phyloP scores from a whole-genome alignment of 371 early-diverging fungal genomes.

The Smittium mucronatum region DNA sequence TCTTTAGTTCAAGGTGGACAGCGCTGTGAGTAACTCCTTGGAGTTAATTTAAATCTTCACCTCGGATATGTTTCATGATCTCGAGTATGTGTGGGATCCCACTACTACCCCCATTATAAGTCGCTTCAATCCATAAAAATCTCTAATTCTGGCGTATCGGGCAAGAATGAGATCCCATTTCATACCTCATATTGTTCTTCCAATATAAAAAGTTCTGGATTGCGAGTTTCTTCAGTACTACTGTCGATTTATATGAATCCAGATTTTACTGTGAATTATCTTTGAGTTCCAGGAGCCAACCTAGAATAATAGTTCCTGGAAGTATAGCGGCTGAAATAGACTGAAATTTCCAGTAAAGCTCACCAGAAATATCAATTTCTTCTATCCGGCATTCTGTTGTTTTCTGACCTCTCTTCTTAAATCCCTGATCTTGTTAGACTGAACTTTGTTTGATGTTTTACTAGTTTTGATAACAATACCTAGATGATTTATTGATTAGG shows the following conservation, averaged over 20 bases:
- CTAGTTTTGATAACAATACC: constrained; percentile 29
- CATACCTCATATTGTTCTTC: not conserved
- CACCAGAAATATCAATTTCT: constrained; percentile 11
- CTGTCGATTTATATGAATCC: not conserved
- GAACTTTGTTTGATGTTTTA: not conserved
- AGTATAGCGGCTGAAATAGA: constrained; percentile 6
- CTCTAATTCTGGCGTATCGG: not conserved
- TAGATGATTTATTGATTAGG: constrained; percentile 28
- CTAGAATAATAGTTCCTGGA: not conserved
- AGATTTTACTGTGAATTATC: not conserved
- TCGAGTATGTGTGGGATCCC: not conserved
- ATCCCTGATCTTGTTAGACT: not conserved
- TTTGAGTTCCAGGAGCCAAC: not conserved
- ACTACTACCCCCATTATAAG: not conserved
- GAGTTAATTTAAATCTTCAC: not conserved
- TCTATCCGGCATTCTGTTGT: not conserved
- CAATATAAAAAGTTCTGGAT: constrained; percentile 2
- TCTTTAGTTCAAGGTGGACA: not conserved
- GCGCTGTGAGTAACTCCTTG: not conserved
- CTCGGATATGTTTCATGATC: not conserved
- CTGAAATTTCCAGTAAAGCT: constrained; percentile 9
- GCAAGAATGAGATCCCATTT: not conserved
- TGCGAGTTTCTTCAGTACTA: constrained; percentile 1
- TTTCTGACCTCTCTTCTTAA: not conserved
- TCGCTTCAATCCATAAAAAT: not conserved